Evolutionary conservation across 805 yeast genomes (phyloP), one percentile per base, ranked within the genome.

Genomic region (Starmerella powellii): DNA sequence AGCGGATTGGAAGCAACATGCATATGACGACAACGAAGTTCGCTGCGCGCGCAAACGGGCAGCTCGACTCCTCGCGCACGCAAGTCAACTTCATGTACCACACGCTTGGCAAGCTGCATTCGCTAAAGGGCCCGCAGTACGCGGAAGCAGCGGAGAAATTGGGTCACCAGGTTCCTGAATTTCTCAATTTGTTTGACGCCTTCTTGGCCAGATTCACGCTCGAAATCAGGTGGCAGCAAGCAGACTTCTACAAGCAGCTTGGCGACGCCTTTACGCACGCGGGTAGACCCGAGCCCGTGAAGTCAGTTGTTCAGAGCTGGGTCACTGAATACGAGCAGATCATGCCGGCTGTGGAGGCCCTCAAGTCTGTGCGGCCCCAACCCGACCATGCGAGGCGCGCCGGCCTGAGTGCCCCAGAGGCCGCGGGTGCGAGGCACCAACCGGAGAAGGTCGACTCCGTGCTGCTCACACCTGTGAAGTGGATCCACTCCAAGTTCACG

Each of bases 21-120:
- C 37, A 32, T 29, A 27, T 32, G 2, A 21, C 38, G 6, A 35
- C 42, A 6, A 17, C 49, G 16, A 30, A 24, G 31, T 42, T 42
- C 32, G 16, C 30, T 3, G 70, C 43, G 57, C 65, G n/a, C 24
- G 38, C 44, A 21, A 33, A 42, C 28, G 38, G 43, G 13, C 54
- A 50, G 38, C 33, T 50, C 21, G 38, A 37, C 29, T 20, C 38
- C 8, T 46, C 46, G 8, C 37, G 49, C 11, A 18, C 34, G 20
- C 48, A 48, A 34, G 46, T 48, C 18, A 30, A 34, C 2, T 11
- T 24, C 5, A 31, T 51, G 32, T 37, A 21, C 29, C 28, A 32
- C 15, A 23, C 35, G 15, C 31, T 47, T 16, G 21, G 27, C 6
- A 38, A 44, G 20, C 32, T 47, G 28, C 26, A 29, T 10, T 31